Conservation (phyloP, 1,284 basidiomycete species). For the Cystobasidium pallidum region DNA sequence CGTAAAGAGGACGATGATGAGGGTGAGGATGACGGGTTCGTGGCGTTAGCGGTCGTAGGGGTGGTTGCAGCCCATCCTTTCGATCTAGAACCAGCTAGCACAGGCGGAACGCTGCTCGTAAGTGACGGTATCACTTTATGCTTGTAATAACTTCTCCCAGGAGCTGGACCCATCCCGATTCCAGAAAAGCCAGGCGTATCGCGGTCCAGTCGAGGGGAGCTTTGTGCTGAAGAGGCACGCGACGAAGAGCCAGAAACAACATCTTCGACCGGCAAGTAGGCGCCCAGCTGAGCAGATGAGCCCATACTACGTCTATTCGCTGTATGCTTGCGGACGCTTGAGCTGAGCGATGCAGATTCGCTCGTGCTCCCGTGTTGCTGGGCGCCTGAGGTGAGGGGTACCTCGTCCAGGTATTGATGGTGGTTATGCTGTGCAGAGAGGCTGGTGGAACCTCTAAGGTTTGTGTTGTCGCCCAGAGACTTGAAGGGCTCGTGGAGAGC, state of each 20-base stretch:
- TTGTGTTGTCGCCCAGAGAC: neutral
- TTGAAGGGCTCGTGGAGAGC: slow-evolving; percentile 30
- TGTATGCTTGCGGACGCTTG: slow-evolving; percentile 21
- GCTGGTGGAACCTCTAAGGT: neutral
- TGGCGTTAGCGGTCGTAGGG: slow-evolving; percentile 2
- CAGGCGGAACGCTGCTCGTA: slow-evolving; percentile 25
- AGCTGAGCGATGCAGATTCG: slow-evolving; percentile 17
- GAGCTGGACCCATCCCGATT: slow-evolving; percentile 19
- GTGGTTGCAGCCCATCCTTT: slow-evolving; percentile 12
- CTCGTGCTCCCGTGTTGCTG: slow-evolving; percentile 5
- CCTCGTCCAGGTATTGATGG: neutral
- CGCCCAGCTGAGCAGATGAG: neutral
- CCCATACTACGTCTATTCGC: slow-evolving; percentile 24
- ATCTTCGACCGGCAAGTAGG: neutral
- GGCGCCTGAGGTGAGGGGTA: slow-evolving; percentile 9
- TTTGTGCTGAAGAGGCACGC: slow-evolving; percentile 9
- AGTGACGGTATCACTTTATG: slow-evolving; percentile 38
- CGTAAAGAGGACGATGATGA: slow-evolving; percentile 8
- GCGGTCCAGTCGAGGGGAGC: slow-evolving; percentile 12
- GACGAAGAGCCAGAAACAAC: neutral
- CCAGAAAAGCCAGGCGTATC: slow-evolving; percentile 4
- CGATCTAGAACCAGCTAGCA: slow-evolving; percentile 9
- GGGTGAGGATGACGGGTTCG: slow-evolving; percentile 4
- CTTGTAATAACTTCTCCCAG: slow-evolving; percentile 8
- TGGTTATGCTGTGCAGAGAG: too few species aligned